Evolutionary conservation across 2,329 filamentous ascomycete genomes (phyloP).

Genomic region (Aspergillus ochraceoroseus): DNA sequence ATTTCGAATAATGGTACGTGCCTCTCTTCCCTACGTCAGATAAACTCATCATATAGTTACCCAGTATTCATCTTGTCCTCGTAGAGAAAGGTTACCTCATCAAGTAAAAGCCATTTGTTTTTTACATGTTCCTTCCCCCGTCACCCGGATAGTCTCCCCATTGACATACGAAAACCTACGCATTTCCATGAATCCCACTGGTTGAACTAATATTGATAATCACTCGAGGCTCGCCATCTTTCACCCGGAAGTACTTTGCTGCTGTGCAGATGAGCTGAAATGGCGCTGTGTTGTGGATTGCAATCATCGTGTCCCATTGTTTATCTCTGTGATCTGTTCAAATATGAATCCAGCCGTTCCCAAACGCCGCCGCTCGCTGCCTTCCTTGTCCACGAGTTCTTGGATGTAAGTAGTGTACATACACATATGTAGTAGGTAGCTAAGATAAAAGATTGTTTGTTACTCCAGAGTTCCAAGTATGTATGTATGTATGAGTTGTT

Average conservation of each 20-base stretch:
- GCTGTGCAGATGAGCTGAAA: conserved; percentile 78
- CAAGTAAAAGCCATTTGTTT: too few species aligned
- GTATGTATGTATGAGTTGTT: conserved; percentile 7
- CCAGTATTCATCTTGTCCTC: neutral
- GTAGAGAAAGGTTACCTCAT: too few species aligned
- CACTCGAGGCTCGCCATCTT: conserved; percentile 70
- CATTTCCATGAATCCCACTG: conserved; percentile 77
- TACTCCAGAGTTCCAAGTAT: too few species aligned
- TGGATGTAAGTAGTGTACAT: conserved; percentile 70
- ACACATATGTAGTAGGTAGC: conserved; percentile 3
- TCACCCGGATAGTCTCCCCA: conserved; percentile 83
- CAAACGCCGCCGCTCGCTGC: conserved; percentile 77
- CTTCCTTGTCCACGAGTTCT: conserved; percentile 64
- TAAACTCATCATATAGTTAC: too few species aligned
- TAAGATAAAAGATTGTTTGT: too few species aligned
- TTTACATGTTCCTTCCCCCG: conserved; percentile 64
- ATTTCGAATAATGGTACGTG: too few species aligned
- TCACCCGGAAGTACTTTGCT: conserved; percentile 81
- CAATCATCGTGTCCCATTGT: conserved; percentile 85
- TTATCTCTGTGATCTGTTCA: conserved; percentile 80
- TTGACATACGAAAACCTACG: conserved; percentile 72
- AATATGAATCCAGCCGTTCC: conserved; percentile 80
- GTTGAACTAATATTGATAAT: conserved; percentile 83
- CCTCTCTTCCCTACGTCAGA: too few species aligned
- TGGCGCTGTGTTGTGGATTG: conserved; percentile 76